Base-by-base conservation (phyloP, 2,329 filamentous ascomycete genomes). In the Ceratocystis colombiana region DNA sequence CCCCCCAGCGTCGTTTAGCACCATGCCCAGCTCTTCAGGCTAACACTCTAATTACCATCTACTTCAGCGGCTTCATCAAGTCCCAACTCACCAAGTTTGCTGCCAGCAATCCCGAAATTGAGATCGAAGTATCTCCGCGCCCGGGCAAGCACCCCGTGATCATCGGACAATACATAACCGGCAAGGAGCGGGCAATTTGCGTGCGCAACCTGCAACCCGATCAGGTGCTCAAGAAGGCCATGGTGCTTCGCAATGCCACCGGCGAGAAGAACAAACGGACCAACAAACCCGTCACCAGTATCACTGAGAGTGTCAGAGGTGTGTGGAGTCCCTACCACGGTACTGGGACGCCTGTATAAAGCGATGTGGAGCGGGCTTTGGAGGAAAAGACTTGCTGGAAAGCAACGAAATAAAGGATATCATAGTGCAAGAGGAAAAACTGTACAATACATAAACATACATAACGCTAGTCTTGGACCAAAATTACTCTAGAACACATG, bases 151-250 rank as follows among this genome's bases (percentile, higher is more conserved):
- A 97, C 77, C 94, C 94, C 46, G 84, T 96, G 69, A 85, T 99
- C 72, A 85, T 88, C 72, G 94, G 90, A 67, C 84, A 90, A 76
- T 99, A 96, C 78, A 90, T 97, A 80, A 97, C 96, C 75, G 92
- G 93, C 69, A 82, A 85, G 33, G 82, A 88, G 69, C 94, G 94
- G 76, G 83, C 90, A 8, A 84, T 97, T 64, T 96, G 92, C 75
- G 91, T 97, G 67, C 84, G 88, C 71, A 97, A 96, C 72, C 76
- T 96, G 73, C 86, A 91, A 71, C 84, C 86, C 37, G 83, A 87
- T 68, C 87, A 96, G 75, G 87, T 99, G 46, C 74, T 92, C 66
- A 81, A 90, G 73, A 96, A 96, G 80, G 86, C 82, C 0, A 82
- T 88, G 74, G 75, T 90, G 68, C 74, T 94, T 71, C 81, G 88